phyloP scores from a whole-genome alignment of 257 asterid genomes.

The Salvia hispanica region DNA sequence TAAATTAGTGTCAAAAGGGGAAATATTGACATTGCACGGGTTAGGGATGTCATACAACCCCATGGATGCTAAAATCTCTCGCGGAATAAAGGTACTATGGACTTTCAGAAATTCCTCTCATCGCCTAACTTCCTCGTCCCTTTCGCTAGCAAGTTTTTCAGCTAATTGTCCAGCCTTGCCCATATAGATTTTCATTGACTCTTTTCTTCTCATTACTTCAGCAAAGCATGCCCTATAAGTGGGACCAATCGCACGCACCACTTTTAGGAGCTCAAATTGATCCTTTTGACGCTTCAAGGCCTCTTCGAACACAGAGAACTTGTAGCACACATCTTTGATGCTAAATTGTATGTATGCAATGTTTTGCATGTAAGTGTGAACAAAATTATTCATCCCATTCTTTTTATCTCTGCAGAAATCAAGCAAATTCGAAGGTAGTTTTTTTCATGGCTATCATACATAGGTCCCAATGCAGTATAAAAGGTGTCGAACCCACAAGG shows the following conservation, averaged over 20 bases:
- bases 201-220: no score
- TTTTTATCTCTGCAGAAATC: constrained; percentile 77
- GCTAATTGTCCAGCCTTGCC: no score
- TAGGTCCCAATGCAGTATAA: constrained; percentile 95
- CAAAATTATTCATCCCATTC: constrained; percentile 81
- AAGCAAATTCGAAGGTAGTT: constrained; percentile 69
- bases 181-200: no score
- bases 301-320: constrained; percentile 91
- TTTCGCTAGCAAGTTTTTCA: no score
- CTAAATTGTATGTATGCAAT: constrained; percentile 82
- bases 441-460: constrained; percentile 84
- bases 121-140: no score
- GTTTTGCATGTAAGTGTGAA: constrained; percentile 88
- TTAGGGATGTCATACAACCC: constrained; percentile 84
- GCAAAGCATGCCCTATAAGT: no score
- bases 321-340: constrained; percentile 77
- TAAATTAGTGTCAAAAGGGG: no score
- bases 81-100: constrained; percentile 73
- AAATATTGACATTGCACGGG: constrained; percentile 80
- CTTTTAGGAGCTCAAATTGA: no score
- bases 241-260: no score
- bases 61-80: constrained; percentile 83
- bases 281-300: no score
- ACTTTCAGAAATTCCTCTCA: constrained; percentile 79
- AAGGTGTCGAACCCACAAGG: no score